These are phyloP conservation scores for Thraustotheca clavata DNA, from an alignment of 352 stramenopile species.

Conservation along the genomic window DNA sequence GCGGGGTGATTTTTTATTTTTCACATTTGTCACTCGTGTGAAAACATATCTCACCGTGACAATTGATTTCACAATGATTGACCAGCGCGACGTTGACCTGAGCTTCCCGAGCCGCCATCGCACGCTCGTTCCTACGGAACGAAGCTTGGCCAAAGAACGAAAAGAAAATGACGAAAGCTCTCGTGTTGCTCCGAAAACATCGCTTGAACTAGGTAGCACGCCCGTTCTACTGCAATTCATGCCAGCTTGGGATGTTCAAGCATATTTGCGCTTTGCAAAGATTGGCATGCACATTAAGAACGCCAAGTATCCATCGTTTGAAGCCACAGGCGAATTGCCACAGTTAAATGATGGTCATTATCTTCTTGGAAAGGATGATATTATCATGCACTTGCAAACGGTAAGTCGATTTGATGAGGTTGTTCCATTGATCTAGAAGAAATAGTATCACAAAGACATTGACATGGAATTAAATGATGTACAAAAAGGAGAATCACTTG, in stretches of 20 bases:
- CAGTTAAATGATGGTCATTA: slow-evolving; percentile 84
- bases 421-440: neutral
- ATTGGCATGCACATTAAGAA: slow-evolving; percentile 78
- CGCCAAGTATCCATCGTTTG: slow-evolving; percentile 72
- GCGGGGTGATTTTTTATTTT: neutral
- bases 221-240: slow-evolving; percentile 80
- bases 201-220: slow-evolving; percentile 37
- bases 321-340: slow-evolving; percentile 68
- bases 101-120: slow-evolving; percentile 16
- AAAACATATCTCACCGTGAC: no score
- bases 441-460: slow-evolving; percentile 74
- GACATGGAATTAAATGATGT: slow-evolving; percentile 52
- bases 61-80: no score
- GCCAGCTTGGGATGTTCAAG: slow-evolving; percentile 74
- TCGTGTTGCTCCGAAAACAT: slow-evolving; percentile 55
- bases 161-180: slow-evolving; percentile 32
- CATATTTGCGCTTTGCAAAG: slow-evolving; percentile 69
- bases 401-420: slow-evolving; percentile 24
- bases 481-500: slow-evolving; percentile 74
- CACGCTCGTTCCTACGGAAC: slow-evolving; percentile 17
- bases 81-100: slow-evolving; percentile 11
- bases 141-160: neutral
- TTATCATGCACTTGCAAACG: slow-evolving; percentile 82
- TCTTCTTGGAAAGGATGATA: slow-evolving; percentile 70
- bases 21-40: no score